phyloP scores from a whole-genome alignment of 2,329 filamentous ascomycete species.

The Nemania sp. region DNA sequence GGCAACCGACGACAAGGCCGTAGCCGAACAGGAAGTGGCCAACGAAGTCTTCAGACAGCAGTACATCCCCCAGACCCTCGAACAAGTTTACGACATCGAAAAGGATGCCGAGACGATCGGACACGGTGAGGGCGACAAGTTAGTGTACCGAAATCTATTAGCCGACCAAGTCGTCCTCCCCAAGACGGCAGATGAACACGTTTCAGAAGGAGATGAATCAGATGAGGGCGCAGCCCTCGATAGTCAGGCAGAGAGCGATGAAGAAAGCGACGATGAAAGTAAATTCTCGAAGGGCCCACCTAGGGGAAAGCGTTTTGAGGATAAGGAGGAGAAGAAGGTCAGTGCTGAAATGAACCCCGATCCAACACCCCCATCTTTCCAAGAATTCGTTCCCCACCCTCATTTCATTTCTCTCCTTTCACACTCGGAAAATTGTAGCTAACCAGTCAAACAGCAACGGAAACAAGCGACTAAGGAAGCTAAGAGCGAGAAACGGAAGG shows the following conservation, averaged over 20 bases:
- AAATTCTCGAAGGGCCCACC: constrained; percentile 75
- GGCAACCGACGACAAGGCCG: constrained; percentile 62
- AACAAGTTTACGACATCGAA: constrained; percentile 97
- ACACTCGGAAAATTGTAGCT: constrained; percentile 3
- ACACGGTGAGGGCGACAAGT: constrained; percentile 77
- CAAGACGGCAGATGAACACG: constrained; percentile 51
- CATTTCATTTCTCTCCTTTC: constrained; percentile 3
- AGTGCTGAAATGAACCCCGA: constrained; percentile 37
- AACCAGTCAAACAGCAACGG: constrained; percentile 62
- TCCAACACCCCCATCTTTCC: constrained; percentile 1
- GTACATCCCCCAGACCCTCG: constrained; percentile 94
- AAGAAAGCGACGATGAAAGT: constrained; percentile 59
- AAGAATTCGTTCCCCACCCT: not conserved
- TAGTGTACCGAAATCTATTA: constrained; percentile 87
- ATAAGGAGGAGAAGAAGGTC: constrained; percentile 89
- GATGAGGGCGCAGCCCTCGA: constrained; percentile 62
- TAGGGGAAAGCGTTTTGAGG: constrained; percentile 85
- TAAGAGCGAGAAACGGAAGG: constrained; percentile 91
- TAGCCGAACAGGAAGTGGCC: constrained; percentile 77
- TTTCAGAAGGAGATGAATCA: constrained; percentile 56
- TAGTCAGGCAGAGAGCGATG: constrained; percentile 58
- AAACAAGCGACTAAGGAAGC: constrained; percentile 95
- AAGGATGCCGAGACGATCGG: constrained; percentile 84
- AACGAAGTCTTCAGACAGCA: constrained; percentile 95
- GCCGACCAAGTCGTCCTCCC: constrained; percentile 71